Evolutionary conservation across 176 grass and related monocot species (phyloP).

Genomic region (Zea luxurians): DNA sequence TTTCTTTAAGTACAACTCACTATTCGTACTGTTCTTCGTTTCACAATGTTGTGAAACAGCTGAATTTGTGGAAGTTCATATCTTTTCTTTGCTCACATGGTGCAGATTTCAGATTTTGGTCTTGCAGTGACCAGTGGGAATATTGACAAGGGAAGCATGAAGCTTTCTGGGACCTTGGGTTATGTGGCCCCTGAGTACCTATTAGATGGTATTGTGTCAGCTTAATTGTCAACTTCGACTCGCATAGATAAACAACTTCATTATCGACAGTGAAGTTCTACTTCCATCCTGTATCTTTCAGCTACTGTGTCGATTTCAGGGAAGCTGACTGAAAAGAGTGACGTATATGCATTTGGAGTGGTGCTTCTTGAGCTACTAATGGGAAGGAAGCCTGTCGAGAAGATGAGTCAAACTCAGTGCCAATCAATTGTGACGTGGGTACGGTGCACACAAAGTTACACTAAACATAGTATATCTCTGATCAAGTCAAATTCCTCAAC

Average conservation of each 20-base stretch:
- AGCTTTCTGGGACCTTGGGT: constrained; percentile 92
- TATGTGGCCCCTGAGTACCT: constrained; percentile 97
- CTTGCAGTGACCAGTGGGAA: constrained; percentile 72
- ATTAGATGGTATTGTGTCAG: constrained; percentile 59
- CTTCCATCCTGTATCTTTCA: constrained; percentile 28
- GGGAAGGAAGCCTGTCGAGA: constrained; percentile 92
- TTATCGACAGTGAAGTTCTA: constrained; percentile 12
- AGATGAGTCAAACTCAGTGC: constrained; percentile 70
- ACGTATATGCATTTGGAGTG: constrained; percentile 94
- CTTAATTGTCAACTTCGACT: constrained; percentile 25
- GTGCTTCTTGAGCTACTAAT: constrained; percentile 90
- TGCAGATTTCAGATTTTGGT: constrained; percentile 98
- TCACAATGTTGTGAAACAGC: constrained; percentile 6
- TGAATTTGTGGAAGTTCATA: not conserved
- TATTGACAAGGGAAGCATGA: constrained; percentile 61
- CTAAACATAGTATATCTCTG: not conserved
- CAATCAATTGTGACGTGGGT: constrained; percentile 98
- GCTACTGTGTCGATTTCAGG: constrained; percentile 49
- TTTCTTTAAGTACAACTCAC: constrained; percentile 10
- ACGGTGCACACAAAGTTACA: constrained; percentile 5
- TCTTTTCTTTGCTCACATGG: constrained; percentile 1
- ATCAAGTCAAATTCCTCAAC: not conserved
- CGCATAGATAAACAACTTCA: not conserved
- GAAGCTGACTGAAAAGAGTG: constrained; percentile 94
- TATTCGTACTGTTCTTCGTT: constrained; percentile 20